Evolutionary conservation across 75 land plant species (phyloP).

Genomic region (Cryptomeria japonica): DNA sequence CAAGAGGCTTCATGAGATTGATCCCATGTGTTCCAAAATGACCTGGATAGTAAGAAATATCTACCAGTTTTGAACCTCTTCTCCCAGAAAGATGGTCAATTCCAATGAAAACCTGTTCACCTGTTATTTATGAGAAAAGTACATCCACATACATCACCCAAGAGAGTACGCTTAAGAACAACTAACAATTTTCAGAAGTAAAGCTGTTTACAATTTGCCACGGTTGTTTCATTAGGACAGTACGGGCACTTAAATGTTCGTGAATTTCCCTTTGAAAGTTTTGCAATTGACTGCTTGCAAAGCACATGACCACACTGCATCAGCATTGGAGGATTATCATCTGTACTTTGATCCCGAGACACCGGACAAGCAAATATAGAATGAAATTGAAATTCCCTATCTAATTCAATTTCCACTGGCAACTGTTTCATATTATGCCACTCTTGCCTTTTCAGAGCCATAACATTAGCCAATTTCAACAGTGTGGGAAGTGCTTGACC

Average conservation of each 20-base stretch:
- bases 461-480: slow-evolving; percentile 69
- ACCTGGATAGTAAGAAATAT: background rate
- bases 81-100: slow-evolving; percentile 5
- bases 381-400: slow-evolving; percentile 82
- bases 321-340: slow-evolving; percentile 90
- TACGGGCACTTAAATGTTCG: slow-evolving; percentile 90
- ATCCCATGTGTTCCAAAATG: slow-evolving; percentile 3
- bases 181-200: slow-evolving; percentile 36
- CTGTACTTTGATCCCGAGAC: slow-evolving; percentile 66
- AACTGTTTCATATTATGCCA: slow-evolving; percentile 85
- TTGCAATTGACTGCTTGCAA: slow-evolving; percentile 80
- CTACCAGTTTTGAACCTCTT: background rate
- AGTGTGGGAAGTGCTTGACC: slow-evolving; percentile 73
- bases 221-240: slow-evolving; percentile 61
- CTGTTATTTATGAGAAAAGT: slow-evolving; percentile 1
- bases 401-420: slow-evolving; percentile 80
- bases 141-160: slow-evolving; percentile 6
- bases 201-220: slow-evolving; percentile 62
- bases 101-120: slow-evolving; percentile 8
- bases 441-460: slow-evolving; percentile 81
- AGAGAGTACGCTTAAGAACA: background rate
- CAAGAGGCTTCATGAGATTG: slow-evolving; percentile 3
- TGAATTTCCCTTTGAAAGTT: slow-evolving; percentile 67
- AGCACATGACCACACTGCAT: slow-evolving; percentile 92
- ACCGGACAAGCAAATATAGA: slow-evolving; percentile 94